Evolutionary conservation across 345 rosid genomes (phyloP).

Genomic region (Diplotaxis tenuifolia): DNA sequence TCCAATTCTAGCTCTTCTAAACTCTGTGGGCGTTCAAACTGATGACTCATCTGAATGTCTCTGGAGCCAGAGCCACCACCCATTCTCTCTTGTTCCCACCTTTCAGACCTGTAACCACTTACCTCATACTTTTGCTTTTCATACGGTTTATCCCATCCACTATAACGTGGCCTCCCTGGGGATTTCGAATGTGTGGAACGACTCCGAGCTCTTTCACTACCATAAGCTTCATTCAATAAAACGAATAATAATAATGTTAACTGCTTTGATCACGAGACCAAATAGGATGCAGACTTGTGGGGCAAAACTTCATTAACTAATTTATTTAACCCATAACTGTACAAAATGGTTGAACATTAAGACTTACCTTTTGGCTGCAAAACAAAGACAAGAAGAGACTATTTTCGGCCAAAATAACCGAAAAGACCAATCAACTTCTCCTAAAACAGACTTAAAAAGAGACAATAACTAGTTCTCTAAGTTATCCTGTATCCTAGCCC

Average conservation of each 20-base stretch:
- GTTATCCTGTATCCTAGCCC: slow-evolving; percentile 73
- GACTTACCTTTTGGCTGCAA: slow-evolving; percentile 99
- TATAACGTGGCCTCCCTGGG: slow-evolving; percentile 63
- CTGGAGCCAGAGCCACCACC: slow-evolving; percentile 36
- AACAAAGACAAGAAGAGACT: slow-evolving; percentile 46
- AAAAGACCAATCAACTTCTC: slow-evolving; percentile 36
- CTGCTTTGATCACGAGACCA: slow-evolving; percentile 59
- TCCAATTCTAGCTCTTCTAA: slow-evolving; percentile 83
- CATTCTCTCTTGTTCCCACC: slow-evolving; percentile 73
- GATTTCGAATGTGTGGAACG: slow-evolving; percentile 88
- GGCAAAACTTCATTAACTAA: slow-evolving; percentile 52
- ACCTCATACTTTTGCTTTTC: slow-evolving; percentile 61
- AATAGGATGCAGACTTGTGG: slow-evolving; percentile 50
- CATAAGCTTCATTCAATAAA: slow-evolving; percentile 99
- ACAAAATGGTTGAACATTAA: slow-evolving; percentile 70
- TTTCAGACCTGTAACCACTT: slow-evolving; percentile 65
- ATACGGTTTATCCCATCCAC: slow-evolving; percentile 70
- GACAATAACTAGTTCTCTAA: slow-evolving; percentile 59
- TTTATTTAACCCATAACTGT: slow-evolving; percentile 60
- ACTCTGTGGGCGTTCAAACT: slow-evolving; percentile 69
- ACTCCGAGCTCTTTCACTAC: slow-evolving; percentile 90
- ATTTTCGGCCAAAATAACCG: slow-evolving; percentile 22
- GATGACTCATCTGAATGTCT: slow-evolving; percentile 60
- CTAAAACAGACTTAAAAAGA: slow-evolving; percentile 40
- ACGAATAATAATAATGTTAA: slow-evolving; percentile 82